These are phyloP conservation scores for Apophysomyces ossiformis DNA, from an alignment of 371 early-diverging fungal genomes.

Conservation along the genomic window DNA sequence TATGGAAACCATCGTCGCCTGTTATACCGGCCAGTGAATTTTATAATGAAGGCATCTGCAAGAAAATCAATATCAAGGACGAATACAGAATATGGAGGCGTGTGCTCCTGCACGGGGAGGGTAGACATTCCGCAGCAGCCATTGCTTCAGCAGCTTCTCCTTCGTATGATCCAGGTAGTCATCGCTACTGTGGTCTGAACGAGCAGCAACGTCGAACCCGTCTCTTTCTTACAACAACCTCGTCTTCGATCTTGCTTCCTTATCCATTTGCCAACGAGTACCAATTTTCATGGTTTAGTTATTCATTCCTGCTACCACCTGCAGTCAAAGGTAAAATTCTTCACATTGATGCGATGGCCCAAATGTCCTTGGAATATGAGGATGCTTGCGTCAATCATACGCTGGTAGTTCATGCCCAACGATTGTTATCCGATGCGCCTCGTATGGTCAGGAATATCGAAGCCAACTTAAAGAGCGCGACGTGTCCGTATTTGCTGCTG, in stretches of 20 bases:
- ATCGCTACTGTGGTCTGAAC: slow-evolving; percentile 25
- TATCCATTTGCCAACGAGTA: slow-evolving; percentile 53
- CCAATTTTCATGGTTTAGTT: slow-evolving; percentile 75
- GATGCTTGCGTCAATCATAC: slow-evolving; percentile 86
- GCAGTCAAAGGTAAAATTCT: slow-evolving; percentile 77
- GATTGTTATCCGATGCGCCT: slow-evolving; percentile 65
- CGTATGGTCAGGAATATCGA: slow-evolving; percentile 47
- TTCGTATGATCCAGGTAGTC: slow-evolving; percentile 18
- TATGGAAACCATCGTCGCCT: slow-evolving; percentile 2
- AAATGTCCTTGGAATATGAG: slow-evolving; percentile 84
- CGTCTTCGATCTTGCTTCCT: slow-evolving; percentile 35
- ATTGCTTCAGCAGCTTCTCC: slow-evolving; percentile 19
- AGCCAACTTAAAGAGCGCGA: slow-evolving; percentile 48
- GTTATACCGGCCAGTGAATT: slow-evolving; percentile 62
- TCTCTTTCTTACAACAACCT: slow-evolving; percentile 39
- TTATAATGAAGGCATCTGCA: slow-evolving; percentile 60
- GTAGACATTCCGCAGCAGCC: slow-evolving; percentile 37
- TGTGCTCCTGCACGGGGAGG: slow-evolving; percentile 46
- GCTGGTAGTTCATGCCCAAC: slow-evolving; percentile 66
- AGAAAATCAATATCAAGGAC: slow-evolving; percentile 77
- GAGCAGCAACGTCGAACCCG: slow-evolving; percentile 47
- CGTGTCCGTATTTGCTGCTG: slow-evolving; percentile 81
- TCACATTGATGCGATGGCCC: slow-evolving; percentile 81
- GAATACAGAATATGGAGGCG: slow-evolving; percentile 78
- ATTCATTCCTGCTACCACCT: slow-evolving; percentile 77